Percentiles rank a stretch among this genome's conserved stretches.
phyloP scores from a whole-genome alignment of 2,329 filamentous ascomycete genomes.

The Calonectria crousiana region DNA sequence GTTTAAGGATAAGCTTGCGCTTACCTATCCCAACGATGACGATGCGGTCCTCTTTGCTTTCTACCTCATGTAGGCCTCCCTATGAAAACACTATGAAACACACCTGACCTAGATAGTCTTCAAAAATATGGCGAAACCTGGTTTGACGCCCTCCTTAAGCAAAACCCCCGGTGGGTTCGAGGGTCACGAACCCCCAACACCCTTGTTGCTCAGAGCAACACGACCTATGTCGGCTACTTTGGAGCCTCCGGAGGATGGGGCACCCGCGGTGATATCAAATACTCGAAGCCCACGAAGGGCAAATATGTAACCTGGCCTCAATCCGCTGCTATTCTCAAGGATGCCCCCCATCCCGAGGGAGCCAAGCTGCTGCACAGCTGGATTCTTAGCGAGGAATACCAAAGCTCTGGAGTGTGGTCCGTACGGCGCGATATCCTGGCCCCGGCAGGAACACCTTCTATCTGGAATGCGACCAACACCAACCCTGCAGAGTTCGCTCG shows the following conservation, averaged over 20 bases:
- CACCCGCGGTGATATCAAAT: conserved; percentile 11
- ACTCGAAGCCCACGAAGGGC: conserved; percentile 41
- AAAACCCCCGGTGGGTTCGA: conserved; percentile 67
- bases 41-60: conserved; percentile 66
- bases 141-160: conserved; percentile 60
- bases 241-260: conserved; percentile 40
- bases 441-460: conserved; percentile 41
- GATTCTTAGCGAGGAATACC: conserved; percentile 56
- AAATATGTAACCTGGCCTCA: conserved; percentile 63
- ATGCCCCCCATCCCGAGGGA: conserved; percentile 61
- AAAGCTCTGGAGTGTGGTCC: conserved; percentile 48
- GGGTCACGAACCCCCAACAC: conserved; percentile 58
- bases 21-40: conserved; percentile 70
- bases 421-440: conserved; percentile 50
- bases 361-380: conserved; percentile 64
- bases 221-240: conserved; percentile 50
- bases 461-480: conserved; percentile 40
- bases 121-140: conserved; percentile 58
- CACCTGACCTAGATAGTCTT: conserved; percentile 40
- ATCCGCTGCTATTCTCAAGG: conserved; percentile 59
- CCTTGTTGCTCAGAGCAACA: conserved; percentile 47
- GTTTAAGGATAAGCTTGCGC: conserved; percentile 64
- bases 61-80: conserved; percentile 57
- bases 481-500: conserved; percentile 52
- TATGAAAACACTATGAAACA: not conserved